Conservation (phyloP, 2,329 filamentous ascomycete genomes). For the Cytospora piceicola region DNA sequence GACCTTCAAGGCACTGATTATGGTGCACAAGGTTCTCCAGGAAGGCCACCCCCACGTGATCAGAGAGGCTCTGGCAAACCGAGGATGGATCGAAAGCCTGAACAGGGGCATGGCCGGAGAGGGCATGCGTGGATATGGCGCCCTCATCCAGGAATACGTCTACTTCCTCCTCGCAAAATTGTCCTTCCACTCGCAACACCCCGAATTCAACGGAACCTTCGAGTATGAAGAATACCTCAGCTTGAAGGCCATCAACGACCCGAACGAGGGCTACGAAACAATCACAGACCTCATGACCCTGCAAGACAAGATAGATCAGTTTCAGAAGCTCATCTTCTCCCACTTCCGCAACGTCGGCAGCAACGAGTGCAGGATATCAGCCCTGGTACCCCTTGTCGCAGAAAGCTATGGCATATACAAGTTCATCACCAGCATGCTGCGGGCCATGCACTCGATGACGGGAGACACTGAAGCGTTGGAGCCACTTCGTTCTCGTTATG, state of each 20-base stretch:
- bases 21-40: conserved; percentile 94
- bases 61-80: conserved; percentile 85
- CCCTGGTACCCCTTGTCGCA: conserved; percentile 88
- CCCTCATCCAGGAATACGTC: conserved; percentile 95
- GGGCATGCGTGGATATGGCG: conserved; percentile 86
- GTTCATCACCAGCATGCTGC: conserved; percentile 98
- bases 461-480: conserved; percentile 92
- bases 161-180: conserved; percentile 94
- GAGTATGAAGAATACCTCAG: conserved; percentile 99
- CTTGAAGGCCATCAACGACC: conserved; percentile 96
- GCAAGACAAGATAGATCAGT: conserved; percentile 97
- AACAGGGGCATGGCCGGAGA: conserved; percentile 82
- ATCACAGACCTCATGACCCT: conserved; percentile 95
- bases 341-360: conserved; percentile 90
- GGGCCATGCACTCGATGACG: conserved; percentile 95
- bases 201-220: conserved; percentile 97
- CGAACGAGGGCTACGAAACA: conserved; percentile 96
- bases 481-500: conserved; percentile 84
- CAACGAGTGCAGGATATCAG: conserved; percentile 96
- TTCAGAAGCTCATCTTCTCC: conserved; percentile 98
- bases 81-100: conserved; percentile 90
- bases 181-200: conserved; percentile 94
- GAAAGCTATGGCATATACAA: conserved; percentile 99
- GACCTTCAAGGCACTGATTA: conserved; percentile 98
- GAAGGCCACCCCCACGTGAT: conserved; percentile 90